phyloP scores from a whole-genome alignment of 139 green algal genomes.

The Asterochloris sp. region DNA sequence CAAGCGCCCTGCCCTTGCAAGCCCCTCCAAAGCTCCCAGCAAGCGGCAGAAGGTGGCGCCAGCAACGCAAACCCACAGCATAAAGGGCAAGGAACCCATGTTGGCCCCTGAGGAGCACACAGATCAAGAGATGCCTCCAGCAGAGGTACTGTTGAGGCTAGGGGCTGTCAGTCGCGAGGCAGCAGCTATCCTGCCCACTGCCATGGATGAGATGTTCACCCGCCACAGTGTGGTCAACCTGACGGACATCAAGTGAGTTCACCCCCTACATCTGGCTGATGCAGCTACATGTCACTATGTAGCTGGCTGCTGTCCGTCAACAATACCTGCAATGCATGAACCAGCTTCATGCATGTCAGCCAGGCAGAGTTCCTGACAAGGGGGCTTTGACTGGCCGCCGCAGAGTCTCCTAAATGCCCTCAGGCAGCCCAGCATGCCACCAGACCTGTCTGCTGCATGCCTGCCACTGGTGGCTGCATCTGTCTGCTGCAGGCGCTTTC shows the following conservation, averaged over 20 bases:
- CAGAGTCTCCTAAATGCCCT: background rate
- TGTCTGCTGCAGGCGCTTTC: conserved; percentile 6
- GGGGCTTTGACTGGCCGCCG: no score
- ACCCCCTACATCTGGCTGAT: background rate
- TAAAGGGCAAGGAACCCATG: background rate
- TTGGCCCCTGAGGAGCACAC: no score
- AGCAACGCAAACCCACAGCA: background rate
- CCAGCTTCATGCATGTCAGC: background rate
- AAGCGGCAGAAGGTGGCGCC: background rate
- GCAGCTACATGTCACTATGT: background rate
- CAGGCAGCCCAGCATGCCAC: background rate
- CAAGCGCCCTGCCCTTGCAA: background rate
- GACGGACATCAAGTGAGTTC: conserved; percentile 15
- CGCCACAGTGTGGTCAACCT: conserved; percentile 17
- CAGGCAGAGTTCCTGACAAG: background rate
- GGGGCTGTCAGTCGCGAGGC: background rate
- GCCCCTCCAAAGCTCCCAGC: background rate
- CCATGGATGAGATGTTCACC: conserved; percentile 17
- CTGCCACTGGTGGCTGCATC: background rate
- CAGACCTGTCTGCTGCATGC: background rate
- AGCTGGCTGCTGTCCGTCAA: background rate
- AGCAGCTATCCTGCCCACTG: background rate
- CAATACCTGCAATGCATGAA: background rate
- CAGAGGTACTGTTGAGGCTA: background rate
- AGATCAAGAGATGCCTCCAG: background rate